Base-by-base conservation (phyloP, 495 filamentous ascomycete species). In the Margaritispora aquatica region DNA sequence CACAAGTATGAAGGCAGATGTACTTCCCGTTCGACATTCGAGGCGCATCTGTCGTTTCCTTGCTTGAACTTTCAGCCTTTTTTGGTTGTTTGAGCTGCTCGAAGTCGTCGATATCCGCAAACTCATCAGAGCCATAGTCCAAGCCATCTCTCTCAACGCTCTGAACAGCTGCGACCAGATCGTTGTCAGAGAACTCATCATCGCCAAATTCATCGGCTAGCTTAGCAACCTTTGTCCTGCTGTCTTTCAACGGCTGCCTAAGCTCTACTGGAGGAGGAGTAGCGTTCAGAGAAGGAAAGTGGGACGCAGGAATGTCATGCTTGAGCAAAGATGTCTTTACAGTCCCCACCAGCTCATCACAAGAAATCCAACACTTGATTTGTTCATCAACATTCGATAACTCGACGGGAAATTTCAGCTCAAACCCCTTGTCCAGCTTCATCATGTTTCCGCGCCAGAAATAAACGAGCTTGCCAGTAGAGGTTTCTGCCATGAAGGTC, bases 321-420 rank as follows among this genome's bases (percentile, higher is more conserved):
- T 82, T 82, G 10, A 96, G 63, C 10, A 79, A 72, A 41, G 81
- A 83, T 26, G 75, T 74, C 46, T 83, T 77, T 57, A 82, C 70
- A 0, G 95, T 97, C 1, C 93, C 95, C 61, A 93, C 90, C 61
- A 97, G 88, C 38, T 90, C 88, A 70, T 97, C 93, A 63, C 94
- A 97, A 72, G 88, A 88, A 13, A 90, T 78, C 70, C 90, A 83
- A 59, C 88, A 94, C 22, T 73, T 73, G 46, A 97, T 76, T 17
- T 69, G 73, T 48, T 93, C 84, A 9, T 77, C 77, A 10, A 74
- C 61, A 8, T 66, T 72, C 9, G 75, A 78, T 44, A 96, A 64
- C 0, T 80, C 72, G 1, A 79, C 83, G 17, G 73, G 74, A 56
- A 96, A 85, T 5, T 76, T 69, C 15, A 92, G 65, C 4, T 88